phyloP scores from a whole-genome alignment of 441 rosid genomes.

The Hura crepitans region DNA sequence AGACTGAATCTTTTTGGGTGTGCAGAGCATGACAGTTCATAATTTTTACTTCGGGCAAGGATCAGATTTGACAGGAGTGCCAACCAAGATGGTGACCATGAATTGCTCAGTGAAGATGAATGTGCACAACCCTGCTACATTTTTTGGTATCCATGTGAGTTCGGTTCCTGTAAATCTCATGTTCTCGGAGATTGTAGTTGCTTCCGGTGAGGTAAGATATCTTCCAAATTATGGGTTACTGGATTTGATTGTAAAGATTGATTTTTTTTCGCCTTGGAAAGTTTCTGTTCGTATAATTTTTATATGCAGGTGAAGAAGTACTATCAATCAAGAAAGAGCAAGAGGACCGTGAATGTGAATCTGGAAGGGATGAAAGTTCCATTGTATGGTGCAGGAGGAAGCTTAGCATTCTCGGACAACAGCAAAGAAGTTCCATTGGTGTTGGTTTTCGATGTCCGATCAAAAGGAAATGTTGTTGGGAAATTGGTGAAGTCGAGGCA shows the following conservation, averaged over 20 bases:
- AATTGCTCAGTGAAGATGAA: slow-evolving; percentile 56
- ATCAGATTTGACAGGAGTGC: slow-evolving; percentile 69
- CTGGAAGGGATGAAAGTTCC: slow-evolving; percentile 50
- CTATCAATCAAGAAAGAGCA: slow-evolving; percentile 81
- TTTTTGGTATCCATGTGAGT: slow-evolving; percentile 76
- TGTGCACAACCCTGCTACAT: slow-evolving; percentile 64
- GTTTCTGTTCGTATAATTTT: not conserved
- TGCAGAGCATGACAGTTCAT: slow-evolving; percentile 56
- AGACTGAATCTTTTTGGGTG: no score
- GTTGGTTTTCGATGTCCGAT: slow-evolving; percentile 41
- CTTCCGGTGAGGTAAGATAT: slow-evolving; percentile 65
- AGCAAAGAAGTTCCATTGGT: slow-evolving; percentile 43
- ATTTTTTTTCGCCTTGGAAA: no score
- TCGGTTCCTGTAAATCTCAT: slow-evolving; percentile 56
- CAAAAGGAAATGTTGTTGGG: slow-evolving; percentile 55
- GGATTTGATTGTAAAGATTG: not conserved
- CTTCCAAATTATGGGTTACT: not conserved
- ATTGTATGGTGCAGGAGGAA: slow-evolving; percentile 58
- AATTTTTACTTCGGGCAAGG: slow-evolving; percentile 74
- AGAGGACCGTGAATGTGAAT: slow-evolving; percentile 34
- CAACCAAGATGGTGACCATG: slow-evolving; percentile 65
- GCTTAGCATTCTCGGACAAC: slow-evolving; percentile 35
- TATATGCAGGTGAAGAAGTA: slow-evolving; percentile 67
- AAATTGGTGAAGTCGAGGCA: slow-evolving; percentile 49
- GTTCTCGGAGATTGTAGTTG: slow-evolving; percentile 58